Evolutionary conservation across 2,329 filamentous ascomycete genomes (phyloP).

Genomic region (Colletotrichum tanaceti): DNA sequence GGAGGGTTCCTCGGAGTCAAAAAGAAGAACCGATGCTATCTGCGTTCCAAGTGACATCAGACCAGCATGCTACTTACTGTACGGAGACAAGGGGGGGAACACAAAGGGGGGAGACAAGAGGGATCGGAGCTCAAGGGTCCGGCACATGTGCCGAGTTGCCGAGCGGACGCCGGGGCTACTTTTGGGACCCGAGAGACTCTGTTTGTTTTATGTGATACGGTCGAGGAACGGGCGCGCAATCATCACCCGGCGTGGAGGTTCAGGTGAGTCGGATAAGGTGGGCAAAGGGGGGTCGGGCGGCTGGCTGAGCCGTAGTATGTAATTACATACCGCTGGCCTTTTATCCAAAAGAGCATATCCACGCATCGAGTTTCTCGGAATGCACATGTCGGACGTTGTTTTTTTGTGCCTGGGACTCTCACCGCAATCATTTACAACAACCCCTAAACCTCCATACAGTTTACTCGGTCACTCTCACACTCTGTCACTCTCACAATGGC

Average conservation of each 20-base stretch:
- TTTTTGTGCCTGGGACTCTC: background rate
- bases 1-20: slow-evolving; percentile 4
- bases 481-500: slow-evolving; percentile 18
- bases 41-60: slow-evolving; percentile 34
- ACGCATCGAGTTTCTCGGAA: slow-evolving; percentile 1
- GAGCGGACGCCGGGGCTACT: slow-evolving; percentile 31
- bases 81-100: too few species aligned
- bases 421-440: background rate
- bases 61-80: slow-evolving; percentile 32
- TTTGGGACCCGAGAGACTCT: slow-evolving; percentile 24
- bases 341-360: slow-evolving; percentile 36
- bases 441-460: too few species aligned
- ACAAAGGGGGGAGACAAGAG: too few species aligned
- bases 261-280: slow-evolving; percentile 8
- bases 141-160: slow-evolving; percentile 35
- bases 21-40: slow-evolving; percentile 24
- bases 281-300: slow-evolving; percentile 16
- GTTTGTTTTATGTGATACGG: background rate
- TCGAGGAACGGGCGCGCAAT: slow-evolving; percentile 19
- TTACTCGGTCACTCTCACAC: background rate
- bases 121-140: background rate
- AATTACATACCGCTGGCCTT: background rate
- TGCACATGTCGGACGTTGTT: too few species aligned
- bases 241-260: background rate
- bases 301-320: background rate